These are phyloP conservation scores for Aspergillus egyptiacus DNA, from an alignment of 495 filamentous ascomycete species.

Conservation along the genomic window DNA sequence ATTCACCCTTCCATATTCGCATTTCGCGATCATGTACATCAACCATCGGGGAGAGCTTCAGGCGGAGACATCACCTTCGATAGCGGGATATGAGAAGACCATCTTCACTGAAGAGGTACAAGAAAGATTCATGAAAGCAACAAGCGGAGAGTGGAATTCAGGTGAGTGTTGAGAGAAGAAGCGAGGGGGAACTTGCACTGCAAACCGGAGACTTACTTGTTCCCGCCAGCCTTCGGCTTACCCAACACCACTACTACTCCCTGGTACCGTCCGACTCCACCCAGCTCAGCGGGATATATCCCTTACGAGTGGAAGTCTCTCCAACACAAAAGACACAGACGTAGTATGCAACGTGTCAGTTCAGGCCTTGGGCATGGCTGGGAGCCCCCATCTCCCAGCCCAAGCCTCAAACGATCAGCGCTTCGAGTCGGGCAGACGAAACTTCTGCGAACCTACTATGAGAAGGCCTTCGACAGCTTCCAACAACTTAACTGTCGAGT, in stretches of 20 bases:
- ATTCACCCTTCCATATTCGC: conserved; percentile 27
- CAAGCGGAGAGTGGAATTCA: conserved; percentile 19
- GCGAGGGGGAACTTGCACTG: background rate
- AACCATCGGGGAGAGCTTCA: conserved; percentile 35
- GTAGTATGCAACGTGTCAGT: conserved; percentile 19
- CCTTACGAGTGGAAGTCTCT: conserved; percentile 35
- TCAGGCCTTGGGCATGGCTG: conserved; percentile 10
- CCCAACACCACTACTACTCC: background rate
- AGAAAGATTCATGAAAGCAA: conserved; percentile 32
- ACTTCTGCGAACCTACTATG: conserved; percentile 58
- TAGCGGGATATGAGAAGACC: conserved; percentile 29
- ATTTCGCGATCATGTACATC: conserved; percentile 38
- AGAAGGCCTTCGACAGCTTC: conserved; percentile 54
- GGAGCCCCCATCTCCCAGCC: conserved; percentile 23
- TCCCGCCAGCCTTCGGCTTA: conserved; percentile 9
- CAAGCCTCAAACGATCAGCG: conserved; percentile 27
- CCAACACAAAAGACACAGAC: conserved; percentile 29
- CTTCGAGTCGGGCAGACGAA: conserved; percentile 53
- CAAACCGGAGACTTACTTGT: conserved; percentile 1
- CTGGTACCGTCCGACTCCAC: conserved; percentile 19
- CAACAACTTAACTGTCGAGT: conserved; percentile 68
- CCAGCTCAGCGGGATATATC: conserved; percentile 25
- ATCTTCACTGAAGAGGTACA: conserved; percentile 40
- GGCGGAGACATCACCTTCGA: conserved; percentile 30
- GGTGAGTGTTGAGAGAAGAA: background rate